Evolutionary conservation across 1,139 yeast genomes (phyloP).

Genomic region (Zhuliangozyma parablackwelliae): DNA sequence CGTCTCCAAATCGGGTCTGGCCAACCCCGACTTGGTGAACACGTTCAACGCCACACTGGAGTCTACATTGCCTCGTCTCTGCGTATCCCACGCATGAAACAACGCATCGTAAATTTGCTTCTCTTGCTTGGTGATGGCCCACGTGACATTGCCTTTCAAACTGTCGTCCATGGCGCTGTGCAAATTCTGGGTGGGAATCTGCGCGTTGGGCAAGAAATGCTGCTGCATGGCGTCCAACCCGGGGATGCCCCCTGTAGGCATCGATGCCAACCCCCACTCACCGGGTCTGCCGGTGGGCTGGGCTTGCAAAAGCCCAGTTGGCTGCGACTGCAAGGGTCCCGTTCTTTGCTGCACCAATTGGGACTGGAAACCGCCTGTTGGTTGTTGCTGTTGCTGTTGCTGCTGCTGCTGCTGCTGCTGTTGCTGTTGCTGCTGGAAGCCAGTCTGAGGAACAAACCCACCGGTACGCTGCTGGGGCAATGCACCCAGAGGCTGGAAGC

Average conservation of each 20-base stretch:
- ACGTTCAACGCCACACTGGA: slow-evolving; percentile 83
- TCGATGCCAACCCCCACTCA: slow-evolving; percentile 76
- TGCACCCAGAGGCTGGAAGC: slow-evolving; percentile 12
- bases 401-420: slow-evolving; percentile 22
- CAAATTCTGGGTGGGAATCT: slow-evolving; percentile 37
- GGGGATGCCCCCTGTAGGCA: slow-evolving; percentile 71
- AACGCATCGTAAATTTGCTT: slow-evolving; percentile 82
- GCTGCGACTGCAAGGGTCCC: slow-evolving; percentile 37
- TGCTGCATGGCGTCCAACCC: slow-evolving; percentile 72
- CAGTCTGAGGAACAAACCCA: slow-evolving; percentile 18
- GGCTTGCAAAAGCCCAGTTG: slow-evolving; percentile 38
- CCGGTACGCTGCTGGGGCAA: slow-evolving; percentile 30
- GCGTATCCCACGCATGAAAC: slow-evolving; percentile 80
- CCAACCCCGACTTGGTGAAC: slow-evolving; percentile 85
- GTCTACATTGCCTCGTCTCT: slow-evolving; percentile 62
- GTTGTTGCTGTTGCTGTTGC: slow-evolving; percentile 23
- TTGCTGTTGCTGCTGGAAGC: slow-evolving; percentile 22
- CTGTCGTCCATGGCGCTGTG: slow-evolving; percentile 52
- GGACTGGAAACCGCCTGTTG: slow-evolving; percentile 14
- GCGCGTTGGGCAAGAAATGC: slow-evolving; percentile 67
- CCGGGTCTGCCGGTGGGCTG: slow-evolving; percentile 76
- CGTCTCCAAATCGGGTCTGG: slow-evolving; percentile 77
- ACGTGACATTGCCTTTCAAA: slow-evolving; percentile 47
- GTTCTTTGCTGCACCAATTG: slow-evolving; percentile 27
- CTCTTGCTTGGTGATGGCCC: slow-evolving; percentile 86